Percentiles rank a stretch among this genome's conserved stretches.
Evolutionary conservation across 148 eudicot genomes (phyloP).

Genomic region (Beta vulgaris): DNA sequence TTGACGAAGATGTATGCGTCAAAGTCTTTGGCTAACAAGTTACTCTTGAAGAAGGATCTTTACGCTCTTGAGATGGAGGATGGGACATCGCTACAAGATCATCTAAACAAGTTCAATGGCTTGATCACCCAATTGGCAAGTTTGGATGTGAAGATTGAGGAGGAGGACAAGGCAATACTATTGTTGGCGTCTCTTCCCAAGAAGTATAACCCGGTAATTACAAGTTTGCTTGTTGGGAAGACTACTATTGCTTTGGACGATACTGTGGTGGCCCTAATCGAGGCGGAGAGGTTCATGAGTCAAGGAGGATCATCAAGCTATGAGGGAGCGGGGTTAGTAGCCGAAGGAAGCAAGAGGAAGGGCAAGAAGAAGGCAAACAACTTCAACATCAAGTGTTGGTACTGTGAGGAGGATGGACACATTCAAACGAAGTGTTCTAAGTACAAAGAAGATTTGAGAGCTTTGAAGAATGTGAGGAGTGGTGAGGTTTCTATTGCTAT

Average conservation of each 20-base stretch:
- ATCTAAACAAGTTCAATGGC: conserved; percentile 4
- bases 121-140: conserved; percentile 6
- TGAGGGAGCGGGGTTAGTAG: no score
- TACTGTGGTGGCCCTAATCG: not conserved
- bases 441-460: not conserved
- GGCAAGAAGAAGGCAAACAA: no score
- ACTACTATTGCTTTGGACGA: not conserved
- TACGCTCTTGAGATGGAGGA: not conserved
- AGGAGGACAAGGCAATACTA: not conserved
- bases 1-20: not conserved
- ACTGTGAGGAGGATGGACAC: no score
- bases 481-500: no score
- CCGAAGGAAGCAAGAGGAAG: no score
- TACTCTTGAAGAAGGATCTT: not conserved
- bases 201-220: not conserved
- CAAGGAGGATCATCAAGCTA: not conserved
- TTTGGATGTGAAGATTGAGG: conserved; percentile 1
- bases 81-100: not conserved
- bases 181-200: not conserved
- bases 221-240: conserved; percentile 2
- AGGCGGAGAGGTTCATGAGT: not conserved
- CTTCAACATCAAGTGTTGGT: no score
- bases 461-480: no score
- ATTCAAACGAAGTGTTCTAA: not conserved
- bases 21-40: not conserved